A percentile compares a stretch with the other conserved stretches of the same genome.
Conservation (phyloP, 73 alveolate genomes). For the Paramecium sexaurelia region DNA sequence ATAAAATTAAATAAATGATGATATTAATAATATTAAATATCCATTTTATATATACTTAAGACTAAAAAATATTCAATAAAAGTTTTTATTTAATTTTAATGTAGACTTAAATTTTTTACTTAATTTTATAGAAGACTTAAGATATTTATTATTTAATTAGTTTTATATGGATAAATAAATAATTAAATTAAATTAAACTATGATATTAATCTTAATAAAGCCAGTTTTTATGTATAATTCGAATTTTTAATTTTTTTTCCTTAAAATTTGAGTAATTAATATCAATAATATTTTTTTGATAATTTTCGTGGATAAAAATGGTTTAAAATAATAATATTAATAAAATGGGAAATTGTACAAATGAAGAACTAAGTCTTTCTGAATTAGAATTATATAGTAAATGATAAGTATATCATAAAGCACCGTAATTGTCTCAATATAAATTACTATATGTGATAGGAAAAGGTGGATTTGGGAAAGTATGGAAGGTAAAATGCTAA, state of each 20-base stretch:
- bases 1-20: background rate
- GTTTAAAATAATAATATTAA: background rate
- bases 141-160: background rate
- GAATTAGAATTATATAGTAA: conserved; percentile 36
- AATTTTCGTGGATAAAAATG: background rate
- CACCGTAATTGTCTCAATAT: conserved; percentile 4
- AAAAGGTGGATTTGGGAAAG: conserved; percentile 73
- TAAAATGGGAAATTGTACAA: conserved; percentile 3
- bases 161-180: background rate
- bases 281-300: background rate
- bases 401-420: background rate
- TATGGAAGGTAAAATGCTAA: conserved; percentile 50
- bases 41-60: background rate
- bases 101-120: no score
- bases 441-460: conserved; percentile 69
- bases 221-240: no score
- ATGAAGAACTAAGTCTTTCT: background rate
- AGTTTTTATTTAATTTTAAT: no score
- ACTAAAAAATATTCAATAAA: background rate
- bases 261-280: no score
- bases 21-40: background rate
- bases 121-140: no score
- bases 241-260: no score
- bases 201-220: no score
- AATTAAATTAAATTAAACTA: no score